Percentiles rank a stretch among this genome's conserved stretches.
Conservation (phyloP, 1,284 basidiomycete species). For the Melampsora americana region DNA sequence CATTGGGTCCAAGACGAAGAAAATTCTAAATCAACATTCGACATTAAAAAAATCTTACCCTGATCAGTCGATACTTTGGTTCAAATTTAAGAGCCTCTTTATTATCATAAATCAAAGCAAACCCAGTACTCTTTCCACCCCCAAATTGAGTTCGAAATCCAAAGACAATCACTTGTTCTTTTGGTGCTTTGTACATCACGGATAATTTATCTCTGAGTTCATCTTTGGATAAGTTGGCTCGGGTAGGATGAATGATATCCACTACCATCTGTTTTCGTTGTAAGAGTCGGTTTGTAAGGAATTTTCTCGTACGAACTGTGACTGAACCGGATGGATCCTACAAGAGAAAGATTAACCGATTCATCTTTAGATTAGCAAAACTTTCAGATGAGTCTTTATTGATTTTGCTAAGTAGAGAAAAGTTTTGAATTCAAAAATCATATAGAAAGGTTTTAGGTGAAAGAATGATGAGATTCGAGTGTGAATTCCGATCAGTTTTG, state of each 20-base stretch:
- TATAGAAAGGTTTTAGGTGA: background rate
- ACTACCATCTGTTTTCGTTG: conserved; percentile 83
- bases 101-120: conserved; percentile 96
- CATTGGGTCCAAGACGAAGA: too few species aligned
- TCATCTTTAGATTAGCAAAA: background rate
- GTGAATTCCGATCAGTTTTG: background rate
- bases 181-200: conserved; percentile 63
- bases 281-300: conserved; percentile 97
- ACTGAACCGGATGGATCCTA: conserved; percentile 80
- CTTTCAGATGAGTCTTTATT: too few species aligned
- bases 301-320: conserved; percentile 97
- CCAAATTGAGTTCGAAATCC: conserved; percentile 83
- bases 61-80: conserved; percentile 89
- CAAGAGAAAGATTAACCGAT: background rate
- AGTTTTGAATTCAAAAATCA: background rate
- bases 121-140: conserved; percentile 96
- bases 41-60: conserved; percentile 63
- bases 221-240: conserved; percentile 87
- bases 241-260: conserved; percentile 92
- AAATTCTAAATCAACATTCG: too few species aligned
- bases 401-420: background rate
- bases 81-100: conserved; percentile 94
- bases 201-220: conserved; percentile 94
- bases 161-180: conserved; percentile 64
- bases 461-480: background rate